These are phyloP conservation scores for Lepiota venenata DNA, from an alignment of 768 basidiomycete genomes.

Conservation along the genomic window DNA sequence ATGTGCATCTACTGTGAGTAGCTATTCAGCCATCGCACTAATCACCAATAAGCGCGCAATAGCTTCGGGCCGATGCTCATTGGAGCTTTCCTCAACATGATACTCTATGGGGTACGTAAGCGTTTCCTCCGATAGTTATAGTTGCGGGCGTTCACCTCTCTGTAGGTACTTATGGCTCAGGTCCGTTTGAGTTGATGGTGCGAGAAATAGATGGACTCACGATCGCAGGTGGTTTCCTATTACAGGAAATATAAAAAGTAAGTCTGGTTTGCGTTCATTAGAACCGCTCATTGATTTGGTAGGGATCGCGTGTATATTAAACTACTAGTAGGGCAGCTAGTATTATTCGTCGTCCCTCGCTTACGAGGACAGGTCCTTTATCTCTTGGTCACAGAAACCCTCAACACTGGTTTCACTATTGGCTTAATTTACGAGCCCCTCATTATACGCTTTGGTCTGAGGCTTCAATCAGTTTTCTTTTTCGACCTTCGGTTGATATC, in stretches of 20 bases:
- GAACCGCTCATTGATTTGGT: background rate
- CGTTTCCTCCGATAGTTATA: background rate
- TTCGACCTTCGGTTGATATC: no score
- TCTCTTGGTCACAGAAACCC: constrained; percentile 37
- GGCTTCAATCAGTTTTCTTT: background rate
- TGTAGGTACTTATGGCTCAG: constrained; percentile 32
- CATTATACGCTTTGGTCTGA: constrained; percentile 30
- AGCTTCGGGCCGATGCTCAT: constrained; percentile 44
- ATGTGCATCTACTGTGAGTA: constrained; percentile 27
- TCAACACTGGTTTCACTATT: constrained; percentile 41
- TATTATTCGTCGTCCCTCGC: background rate
- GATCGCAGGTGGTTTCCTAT: constrained; percentile 29
- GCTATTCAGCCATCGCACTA: background rate
- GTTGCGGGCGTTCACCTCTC: background rate
- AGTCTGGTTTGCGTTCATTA: background rate
- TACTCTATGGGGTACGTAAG: constrained; percentile 39
- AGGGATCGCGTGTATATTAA: constrained; percentile 40
- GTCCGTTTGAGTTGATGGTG: constrained; percentile 15
- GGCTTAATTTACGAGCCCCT: constrained; percentile 44
- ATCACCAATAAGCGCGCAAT: background rate
- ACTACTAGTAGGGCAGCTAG: constrained; percentile 19
- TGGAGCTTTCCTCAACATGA: constrained; percentile 38
- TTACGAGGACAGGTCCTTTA: constrained; percentile 30
- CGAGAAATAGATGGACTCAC: background rate
- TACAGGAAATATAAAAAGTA: constrained; percentile 37